Percentiles rank a stretch among this genome's conserved stretches.
phyloP scores from a whole-genome alignment of 2,329 filamentous ascomycete species.

The Lomentospora prolificans region DNA sequence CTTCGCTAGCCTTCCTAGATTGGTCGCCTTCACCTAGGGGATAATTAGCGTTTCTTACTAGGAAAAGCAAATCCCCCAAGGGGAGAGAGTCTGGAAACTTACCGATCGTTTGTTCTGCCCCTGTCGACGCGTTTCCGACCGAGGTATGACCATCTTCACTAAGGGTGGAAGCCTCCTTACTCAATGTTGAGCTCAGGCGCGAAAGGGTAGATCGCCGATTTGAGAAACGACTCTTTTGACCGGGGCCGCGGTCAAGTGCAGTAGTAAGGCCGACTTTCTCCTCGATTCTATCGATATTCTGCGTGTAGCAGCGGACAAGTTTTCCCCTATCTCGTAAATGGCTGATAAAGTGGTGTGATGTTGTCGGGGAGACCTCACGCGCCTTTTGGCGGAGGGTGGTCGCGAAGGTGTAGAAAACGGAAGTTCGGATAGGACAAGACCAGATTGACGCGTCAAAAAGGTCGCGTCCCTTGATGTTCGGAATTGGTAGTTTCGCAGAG shows the following conservation, averaged over 20 bases:
- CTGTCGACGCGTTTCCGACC: too few species aligned
- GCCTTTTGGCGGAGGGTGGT: slow-evolving; percentile 57
- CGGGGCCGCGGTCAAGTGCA: slow-evolving; percentile 50
- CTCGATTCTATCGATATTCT: slow-evolving; percentile 67
- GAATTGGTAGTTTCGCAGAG: slow-evolving; percentile 22
- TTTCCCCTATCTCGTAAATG: slow-evolving; percentile 57
- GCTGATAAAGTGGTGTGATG: slow-evolving; percentile 59
- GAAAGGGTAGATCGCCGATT: slow-evolving; percentile 25
- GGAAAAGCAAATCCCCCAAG: too few species aligned
- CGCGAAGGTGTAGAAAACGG: slow-evolving; percentile 63
- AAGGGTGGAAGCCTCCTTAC: slow-evolving; percentile 9
- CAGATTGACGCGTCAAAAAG: slow-evolving; percentile 64
- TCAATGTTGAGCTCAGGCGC: slow-evolving; percentile 18
- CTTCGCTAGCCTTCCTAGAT: too few species aligned
- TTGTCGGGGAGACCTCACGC: slow-evolving; percentile 51
- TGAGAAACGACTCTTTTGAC: slow-evolving; percentile 50
- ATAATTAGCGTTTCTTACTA: too few species aligned
- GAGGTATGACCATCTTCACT: background rate
- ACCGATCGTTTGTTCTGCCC: too few species aligned
- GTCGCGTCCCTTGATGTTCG: slow-evolving; percentile 60
- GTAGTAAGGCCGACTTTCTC: slow-evolving; percentile 59
- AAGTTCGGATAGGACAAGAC: slow-evolving; percentile 56
- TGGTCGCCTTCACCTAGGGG: too few species aligned
- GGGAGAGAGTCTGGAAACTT: too few species aligned
- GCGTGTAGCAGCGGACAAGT: slow-evolving; percentile 62